Base-by-base conservation (phyloP, 2,329 filamentous ascomycete genomes). In the Calonectria leucothoes region DNA sequence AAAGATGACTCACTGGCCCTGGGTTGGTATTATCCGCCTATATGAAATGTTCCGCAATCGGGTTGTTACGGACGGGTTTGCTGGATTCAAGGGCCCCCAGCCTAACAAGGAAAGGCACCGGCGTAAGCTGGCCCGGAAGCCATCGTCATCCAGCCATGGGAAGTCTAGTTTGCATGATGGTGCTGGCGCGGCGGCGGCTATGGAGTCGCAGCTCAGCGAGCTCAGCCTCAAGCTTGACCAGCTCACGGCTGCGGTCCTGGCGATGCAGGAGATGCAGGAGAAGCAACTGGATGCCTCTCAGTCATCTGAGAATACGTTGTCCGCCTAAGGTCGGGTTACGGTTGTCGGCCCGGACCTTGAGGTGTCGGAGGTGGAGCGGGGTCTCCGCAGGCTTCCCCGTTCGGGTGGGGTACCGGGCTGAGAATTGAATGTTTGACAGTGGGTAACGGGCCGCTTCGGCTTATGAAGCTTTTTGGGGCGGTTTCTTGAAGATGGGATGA, bases 1-100 rank as follows among this genome's bases (percentile, higher is more conserved):
- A 69, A 91, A 92, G 77, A 85, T 87, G 6, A 93, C 91, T 0
- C 92, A 93, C 78, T 85, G 91, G 59, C 94, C 94, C 37, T 91
- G 94, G 74, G 93, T 95, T 33, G 90, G 85, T n/a, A 85, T 88
- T 57, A 95, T 96, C 76, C 89, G 90, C 82, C 80, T 88, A n/a
- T 95, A 93, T 82, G 93, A 95, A 83, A 86, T 86, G 78, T 75
- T 90, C 57, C 83, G 84, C 27, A 82, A 83, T 70, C 85, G 84
- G 65, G 78, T 85, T 10, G 74, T 81, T 15, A 78, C 82, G 15
- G 87, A 88, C 65, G 87, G 87, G 66, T 89, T 86, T 75, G 86
- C 85, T 71, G 87, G 84, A 33, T 89, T 88, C 83, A 87, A 86
- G 78, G 90, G 87, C 4, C 87, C 87, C 0, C 84, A 82, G 25